Base-by-base conservation (phyloP, 2,329 filamentous ascomycete species). In the Dactylellina leptospora region DNA sequence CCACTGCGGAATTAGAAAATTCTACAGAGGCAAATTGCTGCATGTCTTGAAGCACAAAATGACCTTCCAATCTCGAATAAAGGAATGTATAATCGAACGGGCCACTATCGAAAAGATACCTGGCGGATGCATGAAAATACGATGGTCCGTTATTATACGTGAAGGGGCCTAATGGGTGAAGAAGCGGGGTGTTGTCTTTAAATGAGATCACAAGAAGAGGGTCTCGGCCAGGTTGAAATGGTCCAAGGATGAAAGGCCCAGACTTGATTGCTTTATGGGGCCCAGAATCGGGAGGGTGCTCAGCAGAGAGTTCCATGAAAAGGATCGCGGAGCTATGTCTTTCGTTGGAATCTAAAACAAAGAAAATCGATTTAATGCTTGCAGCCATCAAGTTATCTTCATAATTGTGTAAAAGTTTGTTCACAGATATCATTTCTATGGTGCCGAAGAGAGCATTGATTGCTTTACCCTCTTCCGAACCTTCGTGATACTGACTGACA, bases 1-100 rank as follows among this genome's bases (percentile, higher is more conserved):
- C 45, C 18, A 16, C 28, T 25, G n/a, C 10, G 23, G 25, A 23
- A 18, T 51, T 22, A 3, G 10, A 6, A 5, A 16, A n/a, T 44
- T 27, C 4, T 18, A 5, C 23, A 23, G n/a, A n/a, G n/a, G n/a
- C n/a, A n/a, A n/a, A n/a, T n/a, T n/a, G n/a, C n/a, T n/a, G n/a
- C n/a, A n/a, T n/a, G n/a, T n/a, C n/a, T n/a, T n/a, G n/a, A n/a
- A 62, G 11, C 1, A 62, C 16, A 2, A 62, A 18, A 47, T 62
- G 36, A 4, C n/a, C 22, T 53, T 62, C 47, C 13, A 54, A 2
- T 33, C 13, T 33, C n/a, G 58, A 62, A 36, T 53, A 62, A 9
- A 5, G 25, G 20, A 62, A 54, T 6, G 9, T 1, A 25, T 53
- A 54, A 0, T 53, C n/a, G 22, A 53, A 1, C 18, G 13, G 22